Evolutionary conservation across 2,329 filamentous ascomycete species (phyloP).

Genomic region (Verticillium albo-atrum): DNA sequence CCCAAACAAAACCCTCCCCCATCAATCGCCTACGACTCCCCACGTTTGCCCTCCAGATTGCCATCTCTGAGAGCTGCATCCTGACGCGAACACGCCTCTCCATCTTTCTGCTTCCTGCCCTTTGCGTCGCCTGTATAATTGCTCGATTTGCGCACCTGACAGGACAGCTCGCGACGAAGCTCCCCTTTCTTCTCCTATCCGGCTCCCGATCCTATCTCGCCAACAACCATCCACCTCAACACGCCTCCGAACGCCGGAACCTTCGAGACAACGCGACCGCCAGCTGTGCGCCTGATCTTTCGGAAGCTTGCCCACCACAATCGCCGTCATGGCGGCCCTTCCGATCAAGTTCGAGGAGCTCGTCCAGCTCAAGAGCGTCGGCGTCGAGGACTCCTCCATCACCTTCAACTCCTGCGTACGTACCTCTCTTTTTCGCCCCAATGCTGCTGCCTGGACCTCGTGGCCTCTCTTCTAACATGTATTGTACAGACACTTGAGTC

Average conservation of each 20-base stretch:
- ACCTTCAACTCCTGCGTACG: conserved; percentile 78
- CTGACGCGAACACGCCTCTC: conserved; percentile 5
- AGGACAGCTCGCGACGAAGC: not conserved
- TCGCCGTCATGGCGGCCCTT: conserved; percentile 57
- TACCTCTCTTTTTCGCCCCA: conserved; percentile 5
- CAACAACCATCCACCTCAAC: conserved; percentile 7
- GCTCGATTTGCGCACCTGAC: conserved; percentile 8
- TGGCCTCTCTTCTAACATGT: conserved; percentile 65
- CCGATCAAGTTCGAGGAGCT: conserved; percentile 94
- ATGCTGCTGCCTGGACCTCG: not conserved
- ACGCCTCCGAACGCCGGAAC: not conserved
- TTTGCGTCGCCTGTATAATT: conserved; percentile 14
- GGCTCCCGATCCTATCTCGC: conserved; percentile 3
- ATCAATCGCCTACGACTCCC: conserved; percentile 2
- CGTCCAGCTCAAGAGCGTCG: conserved; percentile 57
- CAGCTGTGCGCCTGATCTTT: conserved; percentile 2
- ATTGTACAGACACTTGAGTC: conserved; percentile 90
- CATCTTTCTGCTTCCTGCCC: conserved; percentile 2
- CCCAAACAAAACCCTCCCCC: not conserved
- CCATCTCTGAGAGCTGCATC: conserved; percentile 14
- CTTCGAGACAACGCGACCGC: conserved; percentile 3
- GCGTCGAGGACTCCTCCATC: conserved; percentile 51
- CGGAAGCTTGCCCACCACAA: conserved; percentile 7
- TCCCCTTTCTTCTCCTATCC: conserved; percentile 8
- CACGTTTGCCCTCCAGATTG: conserved; percentile 14